Conservation (phyloP, 371 early-diverging fungal species). For the Mucor mucedo region DNA sequence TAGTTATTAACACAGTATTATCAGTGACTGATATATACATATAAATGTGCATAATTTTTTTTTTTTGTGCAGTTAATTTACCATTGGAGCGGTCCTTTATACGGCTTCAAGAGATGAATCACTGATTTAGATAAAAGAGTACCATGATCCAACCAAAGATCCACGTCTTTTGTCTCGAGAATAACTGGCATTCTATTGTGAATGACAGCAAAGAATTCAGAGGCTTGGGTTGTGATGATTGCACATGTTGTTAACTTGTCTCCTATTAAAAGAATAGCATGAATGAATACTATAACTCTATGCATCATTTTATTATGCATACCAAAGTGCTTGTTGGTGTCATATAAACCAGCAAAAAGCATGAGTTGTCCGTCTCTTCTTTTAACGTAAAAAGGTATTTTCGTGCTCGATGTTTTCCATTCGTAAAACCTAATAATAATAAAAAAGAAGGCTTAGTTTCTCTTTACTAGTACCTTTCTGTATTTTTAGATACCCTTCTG, state of each 20-base stretch:
- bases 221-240: no score
- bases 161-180: not conserved
- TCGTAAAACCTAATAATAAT: constrained; percentile 66
- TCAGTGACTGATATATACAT: no score
- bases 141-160: constrained; percentile 64
- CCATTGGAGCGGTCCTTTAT: constrained; percentile 52
- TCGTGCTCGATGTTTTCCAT: constrained; percentile 60
- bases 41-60: not conserved
- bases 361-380: constrained; percentile 63
- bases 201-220: no score
- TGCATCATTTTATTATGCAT: no score
- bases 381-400: constrained; percentile 60
- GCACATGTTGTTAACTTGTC: no score
- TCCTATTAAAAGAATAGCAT: no score
- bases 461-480: not conserved
- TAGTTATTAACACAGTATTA: no score
- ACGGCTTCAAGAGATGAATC: constrained; percentile 58
- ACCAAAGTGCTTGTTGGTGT: not conserved
- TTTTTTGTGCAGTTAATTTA: constrained; percentile 16
- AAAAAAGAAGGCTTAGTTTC: not conserved
- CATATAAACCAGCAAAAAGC: constrained; percentile 69
- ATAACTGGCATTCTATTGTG: not conserved
- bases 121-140: constrained; percentile 44
- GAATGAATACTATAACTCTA: no score
- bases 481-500: constrained; percentile 63